Evolutionary conservation across 2,329 filamentous ascomycete species (phyloP), one percentile per base, ranked within the genome.

Genomic region (Clonostachys sp.): DNA sequence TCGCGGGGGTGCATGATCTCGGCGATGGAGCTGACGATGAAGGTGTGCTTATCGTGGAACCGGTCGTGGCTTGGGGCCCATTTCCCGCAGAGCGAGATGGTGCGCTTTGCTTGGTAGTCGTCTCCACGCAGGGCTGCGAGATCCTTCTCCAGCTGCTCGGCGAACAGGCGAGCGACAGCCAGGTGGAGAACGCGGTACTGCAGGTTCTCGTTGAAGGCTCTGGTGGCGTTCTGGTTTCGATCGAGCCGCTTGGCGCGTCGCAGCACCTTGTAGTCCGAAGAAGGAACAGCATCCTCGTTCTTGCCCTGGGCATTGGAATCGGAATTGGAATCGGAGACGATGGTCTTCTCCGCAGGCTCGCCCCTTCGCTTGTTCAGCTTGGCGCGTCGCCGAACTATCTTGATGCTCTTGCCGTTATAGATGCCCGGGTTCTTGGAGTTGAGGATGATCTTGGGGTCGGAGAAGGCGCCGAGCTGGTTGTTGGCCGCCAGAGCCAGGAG

Each of bases 21-120:
- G 6, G 80, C 74, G 47, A 84, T 82, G 12, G 75, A 72, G 42
- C 74, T 77, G 34, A 75, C 68, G 50, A 84, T 70, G 52, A 75
- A 74, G 3, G 80, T 83, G 51, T 81, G 73, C 51, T 74, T 73
- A 59, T 84, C 81, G 53, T 83, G 79, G 52, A 79, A 78, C 36
- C 66, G 69, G 34, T 72, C 71, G 16, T 74, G 68, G 0, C 74
- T 73, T 2, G 81, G 81, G 2, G 79, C 77, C 81, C 80, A 84
- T 51, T 84, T 84, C 3, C 71, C 78, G 47, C 77, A 80, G 0
- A 83, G 70, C 0, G 77, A 81, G 46, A 83, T 71, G 13, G 59
- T 60, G 24, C 64, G 66, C 53, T 69, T 66, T 7, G 68, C 67
- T 41, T 66, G 63, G 14, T 62, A 55, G 33, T 73, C 64, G 10